phyloP scores from a whole-genome alignment of 2,329 filamentous ascomycete species.

The Cladosporium sp. region DNA sequence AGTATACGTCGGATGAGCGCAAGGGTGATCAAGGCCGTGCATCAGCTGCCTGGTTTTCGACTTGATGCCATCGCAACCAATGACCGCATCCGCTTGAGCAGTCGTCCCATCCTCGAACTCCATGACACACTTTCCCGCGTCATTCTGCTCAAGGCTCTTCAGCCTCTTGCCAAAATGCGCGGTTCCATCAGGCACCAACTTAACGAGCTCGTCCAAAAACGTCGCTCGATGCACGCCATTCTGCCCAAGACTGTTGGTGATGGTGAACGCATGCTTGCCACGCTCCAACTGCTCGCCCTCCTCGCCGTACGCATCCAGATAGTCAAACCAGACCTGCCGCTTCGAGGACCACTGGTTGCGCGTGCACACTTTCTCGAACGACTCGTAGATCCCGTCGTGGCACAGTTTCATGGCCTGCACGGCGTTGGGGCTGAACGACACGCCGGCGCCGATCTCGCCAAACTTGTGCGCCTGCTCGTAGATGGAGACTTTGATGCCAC shows the following conservation, averaged over 20 bases:
- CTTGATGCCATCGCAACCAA: conserved; percentile 42
- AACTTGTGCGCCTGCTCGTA: conserved; percentile 53
- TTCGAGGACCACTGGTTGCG: conserved; percentile 33
- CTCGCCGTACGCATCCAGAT: conserved; percentile 30
- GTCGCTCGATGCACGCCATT: conserved; percentile 41
- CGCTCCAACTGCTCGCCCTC: conserved; percentile 19
- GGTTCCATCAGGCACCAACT: conserved; percentile 39
- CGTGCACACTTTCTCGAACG: conserved; percentile 40
- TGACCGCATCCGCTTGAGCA: conserved; percentile 24
- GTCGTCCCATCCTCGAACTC: conserved; percentile 30
- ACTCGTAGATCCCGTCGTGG: conserved; percentile 39
- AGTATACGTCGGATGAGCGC: conserved; percentile 46
- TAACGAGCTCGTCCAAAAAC: conserved; percentile 45
- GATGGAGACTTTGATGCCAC: conserved; percentile 41
- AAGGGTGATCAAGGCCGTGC: conserved; percentile 33
- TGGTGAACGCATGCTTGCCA: conserved; percentile 19
- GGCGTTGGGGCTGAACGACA: conserved; percentile 52
- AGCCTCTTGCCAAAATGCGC: conserved; percentile 27
- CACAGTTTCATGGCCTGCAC: conserved; percentile 48
- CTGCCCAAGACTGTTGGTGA: conserved; percentile 24
- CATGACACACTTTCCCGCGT: conserved; percentile 25
- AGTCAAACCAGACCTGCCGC: conserved; percentile 38
- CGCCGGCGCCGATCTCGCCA: conserved; percentile 53
- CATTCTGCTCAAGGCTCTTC: conserved; percentile 23
- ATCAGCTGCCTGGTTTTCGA: conserved; percentile 28